Evolutionary conservation across 495 filamentous ascomycete genomes (phyloP), one percentile per base, ranked within the genome.

Genomic region (Lophiotrema nucula): DNA sequence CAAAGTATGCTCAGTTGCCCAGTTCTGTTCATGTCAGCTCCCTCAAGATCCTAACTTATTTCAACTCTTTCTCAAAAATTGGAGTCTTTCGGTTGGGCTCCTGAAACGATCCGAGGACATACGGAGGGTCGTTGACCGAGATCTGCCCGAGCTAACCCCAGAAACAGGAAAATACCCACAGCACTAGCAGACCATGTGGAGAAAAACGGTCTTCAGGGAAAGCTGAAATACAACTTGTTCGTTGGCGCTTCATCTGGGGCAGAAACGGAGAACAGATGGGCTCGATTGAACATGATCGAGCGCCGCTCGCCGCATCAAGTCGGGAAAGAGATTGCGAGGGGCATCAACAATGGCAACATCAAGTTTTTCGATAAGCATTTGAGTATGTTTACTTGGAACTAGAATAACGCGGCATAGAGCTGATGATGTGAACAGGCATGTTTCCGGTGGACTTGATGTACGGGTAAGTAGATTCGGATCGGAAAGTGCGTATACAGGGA

Each of bases 291-390:
- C 72, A 96, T 96, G 90, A 95, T 95, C 64, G 86, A 90, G 76
- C 81, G 90, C 43, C 81, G 90, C 4, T 79, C 80, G 59, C 90
- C 90, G 42, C 90, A 96, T 72, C 90, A 96, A 67, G 90, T 96
- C 60, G 90, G 90, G 65, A 96, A 95, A 76, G 81, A 87, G 54
- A 96, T 96, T 55, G 80, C 89, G 45, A 92, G 89, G 76, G 90
- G 90, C 2, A 95, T 96, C 73, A 96, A 96, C 68, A 83, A 83
- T 59, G 90, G 90, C 12, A 81, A 85, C 50, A 96, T 96, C 63
- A 86, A 91, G 42, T 96, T 96, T 74, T 95, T 95, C 56, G 90
- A 96, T 68, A 89, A 95, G 74, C 90, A 96, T 77, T 70, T 96
- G 63, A 88, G 83, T 73, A 95, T 95, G 90, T n/a, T n/a, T n/a